phyloP scores from a whole-genome alignment of 129 eudicot species.

The Ambrosia trifida region DNA sequence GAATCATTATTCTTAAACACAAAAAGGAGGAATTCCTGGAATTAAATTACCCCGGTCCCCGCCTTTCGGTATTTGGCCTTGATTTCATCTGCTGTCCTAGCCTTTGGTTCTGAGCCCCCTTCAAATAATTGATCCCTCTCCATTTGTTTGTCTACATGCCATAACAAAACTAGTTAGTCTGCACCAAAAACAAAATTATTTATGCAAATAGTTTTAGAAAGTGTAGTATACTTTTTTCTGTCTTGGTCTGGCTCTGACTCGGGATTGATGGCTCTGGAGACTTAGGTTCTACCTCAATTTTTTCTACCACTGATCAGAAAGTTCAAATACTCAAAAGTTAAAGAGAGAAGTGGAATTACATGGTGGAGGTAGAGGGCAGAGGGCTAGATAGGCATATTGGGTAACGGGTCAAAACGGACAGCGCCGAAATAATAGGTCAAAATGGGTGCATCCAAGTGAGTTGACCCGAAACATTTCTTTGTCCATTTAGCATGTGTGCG shows the following conservation, averaged over 20 bases:
- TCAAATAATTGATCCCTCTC: constrained; percentile 80
- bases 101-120: constrained; percentile 77
- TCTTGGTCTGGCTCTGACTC: constrained; percentile 21
- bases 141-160: constrained; percentile 51
- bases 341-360: neutral
- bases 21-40: neutral
- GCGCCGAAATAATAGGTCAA: neutral
- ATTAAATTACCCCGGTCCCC: constrained; percentile 58
- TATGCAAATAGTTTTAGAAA: constrained; percentile 5
- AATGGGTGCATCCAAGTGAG: neutral
- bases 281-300: constrained; percentile 59
- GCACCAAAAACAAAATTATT: neutral
- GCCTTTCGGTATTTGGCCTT: constrained; percentile 84
- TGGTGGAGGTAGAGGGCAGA: constrained; percentile 8
- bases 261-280: constrained; percentile 41
- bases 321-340: constrained; percentile 6
- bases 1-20: constrained; percentile 6
- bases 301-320: constrained; percentile 54
- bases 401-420: neutral
- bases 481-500: neutral
- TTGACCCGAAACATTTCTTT: neutral
- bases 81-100: constrained; percentile 84
- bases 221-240: constrained; percentile 44
- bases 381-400: neutral
- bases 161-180: constrained; percentile 20